Evolutionary conservation across 495 filamentous ascomycete species (phyloP).

Genomic region (Sabuloglossum arenarium): DNA sequence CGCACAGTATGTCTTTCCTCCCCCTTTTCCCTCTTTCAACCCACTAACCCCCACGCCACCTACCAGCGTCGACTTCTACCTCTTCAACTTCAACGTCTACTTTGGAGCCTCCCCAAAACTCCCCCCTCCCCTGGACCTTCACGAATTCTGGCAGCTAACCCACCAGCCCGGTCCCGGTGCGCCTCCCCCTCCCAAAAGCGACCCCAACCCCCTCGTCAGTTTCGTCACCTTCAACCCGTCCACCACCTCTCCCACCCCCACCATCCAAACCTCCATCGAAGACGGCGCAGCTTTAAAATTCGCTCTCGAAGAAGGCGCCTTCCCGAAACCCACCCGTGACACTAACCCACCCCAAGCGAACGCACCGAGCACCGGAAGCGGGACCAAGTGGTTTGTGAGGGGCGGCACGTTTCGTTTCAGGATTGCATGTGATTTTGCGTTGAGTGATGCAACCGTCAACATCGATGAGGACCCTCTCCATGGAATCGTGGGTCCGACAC

Average conservation of each 20-base stretch:
- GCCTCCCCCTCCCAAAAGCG: not conserved
- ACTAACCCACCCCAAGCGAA: not conserved
- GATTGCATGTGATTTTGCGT: not conserved
- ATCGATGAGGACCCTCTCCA: too few species aligned
- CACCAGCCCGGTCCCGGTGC: too few species aligned
- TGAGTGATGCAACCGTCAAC: not conserved
- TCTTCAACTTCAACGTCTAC: constrained; percentile 23
- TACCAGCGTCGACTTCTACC: constrained; percentile 22
- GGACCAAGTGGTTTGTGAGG: not conserved
- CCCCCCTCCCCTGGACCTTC: too few species aligned
- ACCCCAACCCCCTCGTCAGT: not conserved
- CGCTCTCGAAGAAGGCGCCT: constrained; percentile 1
- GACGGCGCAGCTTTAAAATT: not conserved
- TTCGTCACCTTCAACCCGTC: not conserved
- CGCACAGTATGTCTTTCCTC: not conserved
- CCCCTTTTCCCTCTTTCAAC: too few species aligned
- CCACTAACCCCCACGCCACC: constrained; percentile 13
- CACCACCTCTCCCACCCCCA: not conserved
- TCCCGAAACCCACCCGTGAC: not conserved
- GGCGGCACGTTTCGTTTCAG: not conserved
- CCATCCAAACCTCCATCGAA: not conserved
- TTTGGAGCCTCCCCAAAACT: constrained; percentile 26
- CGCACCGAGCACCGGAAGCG: not conserved
- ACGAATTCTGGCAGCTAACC: too few species aligned
- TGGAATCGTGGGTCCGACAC: too few species aligned